Conservation (phyloP, 1,284 basidiomycete genomes). For the Caloboletus firmus region DNA sequence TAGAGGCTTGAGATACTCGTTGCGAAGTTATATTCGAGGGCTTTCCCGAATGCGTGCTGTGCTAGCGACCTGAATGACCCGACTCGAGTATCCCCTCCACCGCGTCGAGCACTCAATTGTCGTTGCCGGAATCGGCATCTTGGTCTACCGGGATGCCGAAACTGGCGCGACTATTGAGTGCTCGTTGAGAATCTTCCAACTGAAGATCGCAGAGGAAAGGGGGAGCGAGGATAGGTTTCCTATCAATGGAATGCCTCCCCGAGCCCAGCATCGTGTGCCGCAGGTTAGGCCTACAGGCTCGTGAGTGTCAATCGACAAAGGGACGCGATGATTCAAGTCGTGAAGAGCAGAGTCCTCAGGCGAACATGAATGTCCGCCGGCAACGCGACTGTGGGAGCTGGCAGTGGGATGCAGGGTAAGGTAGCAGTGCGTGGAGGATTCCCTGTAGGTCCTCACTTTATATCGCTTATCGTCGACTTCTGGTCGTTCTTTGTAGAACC, state of each 20-base stretch:
- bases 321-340: no score
- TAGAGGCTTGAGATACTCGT: not conserved
- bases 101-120: not conserved
- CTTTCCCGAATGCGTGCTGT: not conserved
- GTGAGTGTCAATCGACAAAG: not conserved
- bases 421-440: not conserved
- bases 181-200: not conserved
- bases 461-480: not conserved
- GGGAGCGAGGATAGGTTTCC: not conserved
- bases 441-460: no score
- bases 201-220: no score
- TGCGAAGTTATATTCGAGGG: not conserved
- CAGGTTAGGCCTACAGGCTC: no score
- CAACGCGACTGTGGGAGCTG: not conserved
- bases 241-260: not conserved
- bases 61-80: not conserved
- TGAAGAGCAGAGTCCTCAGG: not conserved
- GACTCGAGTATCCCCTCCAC: not conserved
- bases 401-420: not conserved
- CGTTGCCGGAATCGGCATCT: constrained; percentile 10
- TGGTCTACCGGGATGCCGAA: not conserved
- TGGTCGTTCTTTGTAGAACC: not conserved
- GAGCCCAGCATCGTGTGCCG: not conserved
- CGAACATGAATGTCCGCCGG: no score
- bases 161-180: constrained; percentile 11